Evolutionary conservation across 2,329 filamentous ascomycete species (phyloP), one percentile per base, ranked within the genome.

Genomic region (Tolypocladium cylindrosporum): DNA sequence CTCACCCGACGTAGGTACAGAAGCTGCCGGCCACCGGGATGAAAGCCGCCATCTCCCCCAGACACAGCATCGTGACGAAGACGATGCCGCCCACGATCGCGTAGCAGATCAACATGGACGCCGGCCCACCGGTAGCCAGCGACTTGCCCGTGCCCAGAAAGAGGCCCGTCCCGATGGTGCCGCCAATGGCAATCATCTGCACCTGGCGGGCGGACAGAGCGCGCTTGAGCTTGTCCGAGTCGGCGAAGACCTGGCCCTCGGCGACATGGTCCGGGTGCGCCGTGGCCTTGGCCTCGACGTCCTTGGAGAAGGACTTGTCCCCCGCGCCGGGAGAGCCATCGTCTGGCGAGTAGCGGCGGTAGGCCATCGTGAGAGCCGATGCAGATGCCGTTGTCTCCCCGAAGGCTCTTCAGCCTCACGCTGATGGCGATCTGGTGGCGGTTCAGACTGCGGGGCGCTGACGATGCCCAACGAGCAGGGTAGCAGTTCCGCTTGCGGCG

Each of bases 171-270:
- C 81, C 81, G 53, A 84, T 83, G 1, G 79, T 83, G 41, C 80
- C 80, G 24, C 79, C 80, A 54, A 84, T 81, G 50, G 84, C 85
- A 60, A 87, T 85, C 83, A 87, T 86, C 71, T 87, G 83, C 13
- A 87, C 81, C 67, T 87, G 84, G n/a, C 84, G 79, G 19, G 81
- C 69, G 2, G 80, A 82, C 14, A 86, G 74, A 48, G 80, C 77
- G 6, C 84, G 79, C 24, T 75, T 75, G 13, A 87, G 73, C 56
- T 72, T 73, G 63, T 83, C 79, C 2, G 74, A 67, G 53, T 66
- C 65, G 42, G 54, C 56, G 16, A 58, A 55, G 54, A 55, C 57
- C 27, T 54, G 52, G 55, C 58, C 61, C 54, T 62, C 59, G 41
- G 53, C 54, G 45, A 53, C 21, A 2, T 52, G 42, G 53, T 50